Base-by-base conservation (phyloP, 2,329 filamentous ascomycete genomes). In the Diplocarpon rosae region DNA sequence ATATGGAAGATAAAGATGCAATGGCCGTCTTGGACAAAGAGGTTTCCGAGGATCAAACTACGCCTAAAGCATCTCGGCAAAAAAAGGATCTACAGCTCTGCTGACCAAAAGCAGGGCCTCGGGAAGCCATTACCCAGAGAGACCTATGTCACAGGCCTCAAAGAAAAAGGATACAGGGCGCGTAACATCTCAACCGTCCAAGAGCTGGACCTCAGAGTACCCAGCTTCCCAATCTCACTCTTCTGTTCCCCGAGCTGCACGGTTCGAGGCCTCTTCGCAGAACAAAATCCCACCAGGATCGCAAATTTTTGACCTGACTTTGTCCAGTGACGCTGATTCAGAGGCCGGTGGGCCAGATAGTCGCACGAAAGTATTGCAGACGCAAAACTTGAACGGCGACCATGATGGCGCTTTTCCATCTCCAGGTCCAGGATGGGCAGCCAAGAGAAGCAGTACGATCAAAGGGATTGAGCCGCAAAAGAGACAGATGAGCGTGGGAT, bases 1-100 rank as follows among this genome's bases (percentile, higher is more conserved):
- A 33, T 30, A n/a, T 28, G 12, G 67, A 66, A 11, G 70, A 70
- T 40, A 63, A 71, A 31, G 67, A 67, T 42, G 65, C 61, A 10
- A 71, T 71, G 64, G 62, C 62, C 24, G 66, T 58, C 24, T 52
- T 70, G 71, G 54, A 43, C 20, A 39, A 44, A 17, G 32, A 44
- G 20, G 44, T 43, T 28, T 45, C 47, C 30, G 47, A 52, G 4
- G 45, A 48, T 11, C 43, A 54, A 30, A 35, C 40, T n/a, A 56
- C 50, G 9, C 48, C 48, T 16, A 60, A 52, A 34, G 45, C 48
- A 24, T 50, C 46, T 15, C 51, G 49, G 20, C 51, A 42, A 29
- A 27, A 24, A 31, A 20, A 28, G 15, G 27, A 33, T 49, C 37
- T 5, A 31, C 37, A 6, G 46, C 30, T 30, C 44, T 24, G 14